These are phyloP conservation scores for Gossypium thurberi DNA, from an alignment of 345 rosid genomes.

Conservation along the genomic window DNA sequence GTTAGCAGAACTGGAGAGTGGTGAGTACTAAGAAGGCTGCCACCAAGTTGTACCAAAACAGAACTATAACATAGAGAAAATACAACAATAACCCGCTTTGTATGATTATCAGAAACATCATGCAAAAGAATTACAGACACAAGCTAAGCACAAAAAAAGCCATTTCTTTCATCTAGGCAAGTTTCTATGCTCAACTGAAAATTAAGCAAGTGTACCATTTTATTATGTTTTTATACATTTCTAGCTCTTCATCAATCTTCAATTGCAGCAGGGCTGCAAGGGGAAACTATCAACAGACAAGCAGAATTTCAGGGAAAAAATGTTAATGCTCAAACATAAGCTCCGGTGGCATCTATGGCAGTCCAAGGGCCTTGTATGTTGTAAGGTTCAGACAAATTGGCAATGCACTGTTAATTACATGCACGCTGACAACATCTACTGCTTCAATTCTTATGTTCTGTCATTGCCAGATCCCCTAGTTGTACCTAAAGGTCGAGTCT, in stretches of 20 bases:
- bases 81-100: not conserved
- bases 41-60: not conserved
- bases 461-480: slow-evolving; percentile 28
- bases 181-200: not conserved
- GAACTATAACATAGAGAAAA: not conserved
- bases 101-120: not conserved
- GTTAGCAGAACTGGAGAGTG: not conserved
- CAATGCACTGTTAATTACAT: not conserved
- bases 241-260: slow-evolving; percentile 1
- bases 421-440: not conserved
- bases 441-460: slow-evolving; percentile 22
- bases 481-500: slow-evolving; percentile 23
- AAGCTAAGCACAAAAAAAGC: slow-evolving; percentile 1
- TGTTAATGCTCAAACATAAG: not conserved
- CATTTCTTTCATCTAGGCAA: slow-evolving; percentile 2
- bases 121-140: slow-evolving; percentile 15
- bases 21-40: not conserved
- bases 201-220: not conserved
- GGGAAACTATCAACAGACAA: not conserved
- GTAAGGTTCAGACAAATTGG: slow-evolving; percentile 7
- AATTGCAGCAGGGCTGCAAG: not conserved
- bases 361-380: not conserved
- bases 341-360: not conserved
- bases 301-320: not conserved
- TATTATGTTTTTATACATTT: slow-evolving; percentile 1